Percentiles rank a stretch among this genome's conserved stretches.
Conservation (phyloP, 148 eudicot genomes). For the Cornus florida region DNA sequence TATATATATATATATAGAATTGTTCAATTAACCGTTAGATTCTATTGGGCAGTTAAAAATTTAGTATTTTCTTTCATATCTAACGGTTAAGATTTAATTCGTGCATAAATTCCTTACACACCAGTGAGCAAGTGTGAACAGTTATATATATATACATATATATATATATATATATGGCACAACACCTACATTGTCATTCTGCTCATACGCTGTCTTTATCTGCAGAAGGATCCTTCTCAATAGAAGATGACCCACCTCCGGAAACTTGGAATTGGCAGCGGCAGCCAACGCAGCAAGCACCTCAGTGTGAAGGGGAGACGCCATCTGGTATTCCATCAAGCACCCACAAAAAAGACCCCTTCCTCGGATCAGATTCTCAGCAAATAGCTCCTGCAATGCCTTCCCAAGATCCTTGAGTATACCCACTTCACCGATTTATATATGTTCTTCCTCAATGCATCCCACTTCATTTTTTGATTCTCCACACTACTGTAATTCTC, state of each 20-base stretch:
- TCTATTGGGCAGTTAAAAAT: no score
- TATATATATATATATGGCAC: background rate
- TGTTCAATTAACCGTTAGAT: no score
- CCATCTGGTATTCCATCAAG: conserved; percentile 74
- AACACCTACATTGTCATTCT: conserved; percentile 58
- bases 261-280: conserved; percentile 68
- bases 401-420: conserved; percentile 57
- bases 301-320: conserved; percentile 70
- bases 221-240: conserved; percentile 62
- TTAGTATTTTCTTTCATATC: no score
- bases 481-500: no score
- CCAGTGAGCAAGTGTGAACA: no score
- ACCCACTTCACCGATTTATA: conserved; percentile 70
- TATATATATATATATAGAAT: no score
- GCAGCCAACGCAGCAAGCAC: conserved; percentile 73
- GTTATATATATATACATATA: no score
- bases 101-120: no score
- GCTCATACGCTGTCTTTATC: conserved; percentile 62
- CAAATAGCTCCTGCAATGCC: conserved; percentile 58
- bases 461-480: conserved; percentile 71
- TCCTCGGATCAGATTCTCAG: conserved; percentile 68
- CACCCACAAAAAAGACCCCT: conserved; percentile 70
- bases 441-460: conserved; percentile 70
- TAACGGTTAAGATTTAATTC: no score
- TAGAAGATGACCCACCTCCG: conserved; percentile 66